Evolutionary conservation across 2,329 filamentous ascomycete genomes (phyloP), one percentile per base, ranked within the genome.

Genomic region (Pyrenochaeta sp.): DNA sequence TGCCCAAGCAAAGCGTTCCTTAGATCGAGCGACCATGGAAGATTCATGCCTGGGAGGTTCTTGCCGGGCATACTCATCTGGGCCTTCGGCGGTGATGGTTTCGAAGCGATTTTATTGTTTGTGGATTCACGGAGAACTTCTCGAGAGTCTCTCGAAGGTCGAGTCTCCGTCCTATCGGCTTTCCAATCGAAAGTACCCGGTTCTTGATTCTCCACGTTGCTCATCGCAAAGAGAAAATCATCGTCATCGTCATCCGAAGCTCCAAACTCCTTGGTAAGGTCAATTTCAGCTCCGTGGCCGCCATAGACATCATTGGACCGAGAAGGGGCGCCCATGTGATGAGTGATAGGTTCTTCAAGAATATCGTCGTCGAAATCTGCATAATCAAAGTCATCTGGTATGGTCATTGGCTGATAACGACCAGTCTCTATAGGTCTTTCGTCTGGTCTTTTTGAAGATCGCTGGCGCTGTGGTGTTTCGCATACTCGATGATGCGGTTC

Each of bases 11-110:
- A 75, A n/a, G 85, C 88, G 40, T 77, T 80, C 55, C 86, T 87
- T 17, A 99, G 88, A 59, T 97, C 92, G 29, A 82, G 78, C 11
- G 92, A 96, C 94, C 95, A 99, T 4, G 85, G 78, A 61, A 60
- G 57, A 14, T 61, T 64, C 66, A 68, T 67, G 4, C 63, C 63
- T 5, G 85, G 77, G 60, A 60, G 49, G n/a, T 61, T 66, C 53
- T 64, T 66, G 3, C 56, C 60, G 23, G 55, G 53, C 44, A 59
- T 58, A 30, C 51, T 56, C 18, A 57, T 38, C 10, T 59, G 53
- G 13, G 63, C 35, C 23, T 68, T 69, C 41, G 61, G 60, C 7
- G 67, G 66, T 17, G 67, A 66, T 34, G 39, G 13, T 55, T 41
- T 26, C 45, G 50, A 35, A 53, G 48, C 13, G 10, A 39, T 32